Base-by-base conservation (phyloP, 495 filamentous ascomycete genomes). In the Penicillium psychrofluorescens region DNA sequence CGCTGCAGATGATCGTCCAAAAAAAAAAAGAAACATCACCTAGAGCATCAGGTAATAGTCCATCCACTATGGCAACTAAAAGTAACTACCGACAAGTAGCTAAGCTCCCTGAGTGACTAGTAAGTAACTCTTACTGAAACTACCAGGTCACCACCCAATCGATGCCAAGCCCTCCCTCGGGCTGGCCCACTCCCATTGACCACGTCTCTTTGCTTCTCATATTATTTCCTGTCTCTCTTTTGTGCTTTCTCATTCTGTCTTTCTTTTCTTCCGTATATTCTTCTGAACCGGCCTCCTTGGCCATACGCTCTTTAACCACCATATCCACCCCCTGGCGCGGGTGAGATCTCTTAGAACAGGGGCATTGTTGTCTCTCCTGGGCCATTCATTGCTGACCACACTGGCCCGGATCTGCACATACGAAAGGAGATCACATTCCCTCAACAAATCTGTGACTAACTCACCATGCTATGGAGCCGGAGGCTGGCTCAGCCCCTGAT, bases 401-500 rank as follows among this genome's bases (percentile, higher is more conserved):
- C 37, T 37, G 12, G 36, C 32, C 13, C 11, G 2, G 29, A 50
- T 28, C 36, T 40, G 31, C 46, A 35, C 27, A 37, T 44, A 12
- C 10, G 16, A 34, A 13, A 29, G 43, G 32, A 22, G 22, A 22
- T 22, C 22, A 4, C 22, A 22, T 22, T 22, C 22, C 22, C 22
- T 22, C 4, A 4, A 22, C n/a, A 22, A 22, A 22, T 22, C 22
- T 22, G 32, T 15, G 29, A n/a, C 40, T 9, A 43, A 7, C 7
- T 40, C 53, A 51, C 29, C 35, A 59, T 61, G 58, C 35, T 48
- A 42, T 56, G 44, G 53, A 50, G 38, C 12, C 38, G 55, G 22
- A 22, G 22, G 39, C 44, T 62, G 29, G 41, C 41, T 16, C 59
- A 58, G 38, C 54, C 59, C 32, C 35, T 58, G 12, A 40, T 53